Evolutionary conservation across 2,329 filamentous ascomycete genomes (phyloP).

Genomic region (Pseudogymnoascus sp.): DNA sequence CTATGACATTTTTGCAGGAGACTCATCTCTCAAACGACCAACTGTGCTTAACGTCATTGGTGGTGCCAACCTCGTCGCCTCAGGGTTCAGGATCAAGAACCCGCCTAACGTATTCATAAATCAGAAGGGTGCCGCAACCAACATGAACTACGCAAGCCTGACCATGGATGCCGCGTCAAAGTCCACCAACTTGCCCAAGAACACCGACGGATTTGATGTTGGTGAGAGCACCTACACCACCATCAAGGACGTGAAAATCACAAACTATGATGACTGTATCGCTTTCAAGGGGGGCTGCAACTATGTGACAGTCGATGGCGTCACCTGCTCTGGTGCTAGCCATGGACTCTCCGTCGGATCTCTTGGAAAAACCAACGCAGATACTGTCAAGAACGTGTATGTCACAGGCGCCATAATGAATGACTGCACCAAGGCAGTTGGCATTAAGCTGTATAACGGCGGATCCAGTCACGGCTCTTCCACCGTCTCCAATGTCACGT

Average conservation of each 20-base stretch:
- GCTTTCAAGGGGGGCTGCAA: slow-evolving; percentile 28
- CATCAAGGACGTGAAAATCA: slow-evolving; percentile 29
- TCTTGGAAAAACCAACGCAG: slow-evolving; percentile 32
- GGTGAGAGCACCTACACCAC: slow-evolving; percentile 31
- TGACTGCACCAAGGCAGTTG: slow-evolving; percentile 35
- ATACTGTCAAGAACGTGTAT: slow-evolving; percentile 35
- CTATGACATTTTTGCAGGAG: slow-evolving; percentile 32
- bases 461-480: slow-evolving; percentile 30
- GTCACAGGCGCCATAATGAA: slow-evolving; percentile 34
- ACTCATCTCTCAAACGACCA: slow-evolving; percentile 32
- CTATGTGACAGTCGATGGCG: slow-evolving; percentile 31
- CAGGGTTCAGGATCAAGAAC: slow-evolving; percentile 34
- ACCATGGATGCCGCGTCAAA: slow-evolving; percentile 32
- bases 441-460: slow-evolving; percentile 38
- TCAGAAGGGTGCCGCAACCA: slow-evolving; percentile 29
- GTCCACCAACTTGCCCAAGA: slow-evolving; percentile 28
- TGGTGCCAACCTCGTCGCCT: slow-evolving; percentile 19
- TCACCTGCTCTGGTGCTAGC: slow-evolving; percentile 36
- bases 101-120: slow-evolving; percentile 38
- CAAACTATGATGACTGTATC: slow-evolving; percentile 37
- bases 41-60: slow-evolving; percentile 35
- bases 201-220: slow-evolving; percentile 34
- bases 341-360: slow-evolving; percentile 41
- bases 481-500: slow-evolving; percentile 35
- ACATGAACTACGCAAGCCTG: slow-evolving; percentile 31